phyloP scores from a whole-genome alignment of 306 rosid species.

The Quercus alba region DNA sequence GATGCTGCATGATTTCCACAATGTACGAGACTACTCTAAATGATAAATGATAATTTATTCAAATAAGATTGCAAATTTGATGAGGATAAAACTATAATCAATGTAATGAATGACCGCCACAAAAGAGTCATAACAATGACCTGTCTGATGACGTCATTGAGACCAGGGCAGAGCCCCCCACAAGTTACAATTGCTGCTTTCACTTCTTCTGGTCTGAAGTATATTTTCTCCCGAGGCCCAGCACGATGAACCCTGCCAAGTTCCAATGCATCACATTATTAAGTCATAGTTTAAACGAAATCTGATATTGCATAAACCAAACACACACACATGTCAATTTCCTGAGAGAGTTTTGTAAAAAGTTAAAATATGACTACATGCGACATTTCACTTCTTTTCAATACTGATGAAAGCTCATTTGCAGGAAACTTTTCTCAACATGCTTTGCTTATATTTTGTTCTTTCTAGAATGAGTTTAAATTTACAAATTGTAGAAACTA shows the following conservation, averaged over 20 bases:
- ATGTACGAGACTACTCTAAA: no score
- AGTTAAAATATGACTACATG: background rate
- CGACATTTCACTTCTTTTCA: background rate
- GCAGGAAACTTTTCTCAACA: background rate
- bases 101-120: background rate
- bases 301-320: background rate
- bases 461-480: background rate
- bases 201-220: conserved; percentile 81
- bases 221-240: conserved; percentile 98
- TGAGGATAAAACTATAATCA: background rate
- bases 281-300: background rate
- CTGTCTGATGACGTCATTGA: conserved; percentile 97
- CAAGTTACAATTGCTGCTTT: conserved; percentile 98
- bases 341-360: no score
- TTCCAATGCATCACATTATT: conserved; percentile 5
- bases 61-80: background rate
- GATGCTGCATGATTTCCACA: background rate
- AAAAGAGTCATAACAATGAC: conserved; percentile 33
- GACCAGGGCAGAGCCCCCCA: conserved; percentile 99
- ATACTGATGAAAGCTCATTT: background rate
- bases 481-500: background rate
- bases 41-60: background rate
- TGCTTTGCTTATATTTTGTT: background rate
- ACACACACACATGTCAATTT: no score
- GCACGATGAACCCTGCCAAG: conserved; percentile 93